Evolutionary conservation across 2,329 filamentous ascomycete species (phyloP), one percentile per base, ranked within the genome.

Genomic region (Penicillium rolfsii): DNA sequence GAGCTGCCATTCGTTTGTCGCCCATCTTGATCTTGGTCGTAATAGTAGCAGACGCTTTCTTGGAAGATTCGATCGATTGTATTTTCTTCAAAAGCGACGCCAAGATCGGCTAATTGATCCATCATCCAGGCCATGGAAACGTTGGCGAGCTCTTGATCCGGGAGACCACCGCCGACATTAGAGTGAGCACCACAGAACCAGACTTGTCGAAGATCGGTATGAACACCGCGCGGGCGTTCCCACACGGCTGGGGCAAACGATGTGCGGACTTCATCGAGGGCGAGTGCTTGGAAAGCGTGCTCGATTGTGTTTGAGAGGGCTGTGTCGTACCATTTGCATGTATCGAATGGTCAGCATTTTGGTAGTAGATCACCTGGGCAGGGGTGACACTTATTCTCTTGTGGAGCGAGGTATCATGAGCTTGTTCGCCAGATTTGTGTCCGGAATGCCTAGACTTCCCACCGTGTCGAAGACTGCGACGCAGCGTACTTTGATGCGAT

Each of bases 101-200:
- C 65, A 9, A 67, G 62, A 1, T 64, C 65, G 8, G 59, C 52
- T 4, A 67, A 50, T 33, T 67, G 65, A 22, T 67, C 65, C 65
- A 83, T 81, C 81, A 83, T 83, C 81, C 81, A 83, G 1, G 80
- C 80, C 16, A 83, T 71, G 22, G 78, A 77, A 49, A 83, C 76
- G 64, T 83, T 81, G 9, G 81, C 77, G 36, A 83, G 74, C 49
- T 81, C 78, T 63, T 81, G 77, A 64, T 83, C 81, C 46, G 76
- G 75, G 61, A 81, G 81, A 4, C 80, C 79, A 2, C 78, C 78
- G 45, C 82, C 82, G 33, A 82, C 71, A 64, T 83, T 83, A 24
- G 76, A 75, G 69, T 84, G 81, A 8, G 77, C 75, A 46, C 81
- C 81, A 1, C 79, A 79, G 65, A 81, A 81, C 80, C 79, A 83